These are phyloP conservation scores for Nicotiana paniculata DNA, from an alignment of 257 asterid species.

Conservation along the genomic window DNA sequence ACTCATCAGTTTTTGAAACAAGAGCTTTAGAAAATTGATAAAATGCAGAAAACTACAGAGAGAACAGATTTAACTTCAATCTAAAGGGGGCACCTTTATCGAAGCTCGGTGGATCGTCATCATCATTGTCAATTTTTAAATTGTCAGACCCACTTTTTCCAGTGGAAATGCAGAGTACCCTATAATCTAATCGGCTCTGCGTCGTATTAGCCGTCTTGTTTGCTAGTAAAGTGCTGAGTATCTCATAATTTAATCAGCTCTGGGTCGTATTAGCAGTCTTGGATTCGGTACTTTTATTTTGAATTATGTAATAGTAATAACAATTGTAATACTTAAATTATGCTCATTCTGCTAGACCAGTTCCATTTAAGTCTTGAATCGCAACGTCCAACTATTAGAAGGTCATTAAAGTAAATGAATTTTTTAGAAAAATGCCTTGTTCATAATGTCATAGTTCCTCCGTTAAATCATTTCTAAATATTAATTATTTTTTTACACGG, in stretches of 20 bases:
- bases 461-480: too few species aligned
- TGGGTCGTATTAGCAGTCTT: neutral
- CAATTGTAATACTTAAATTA: too few species aligned
- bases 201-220: neutral
- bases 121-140: neutral
- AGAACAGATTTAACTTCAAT: conserved; percentile 5
- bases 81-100: neutral
- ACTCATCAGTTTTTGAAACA: neutral
- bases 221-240: neutral
- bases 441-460: too few species aligned
- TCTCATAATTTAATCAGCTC: neutral
- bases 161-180: neutral
- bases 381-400: neutral
- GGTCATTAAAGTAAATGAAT: neutral
- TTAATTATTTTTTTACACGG: too few species aligned
- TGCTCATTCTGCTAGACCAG: neutral
- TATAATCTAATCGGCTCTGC: neutral
- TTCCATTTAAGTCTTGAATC: neutral
- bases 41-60: neutral
- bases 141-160: neutral
- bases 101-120: neutral
- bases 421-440: too few species aligned
- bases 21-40: neutral
- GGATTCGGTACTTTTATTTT: too few species aligned
- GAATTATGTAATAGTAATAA: too few species aligned